A percentile compares a stretch with the other conserved stretches of the same genome.
phyloP scores from a whole-genome alignment of 1,284 basidiomycete genomes.

The Pseudozyma tsukubaensis region DNA sequence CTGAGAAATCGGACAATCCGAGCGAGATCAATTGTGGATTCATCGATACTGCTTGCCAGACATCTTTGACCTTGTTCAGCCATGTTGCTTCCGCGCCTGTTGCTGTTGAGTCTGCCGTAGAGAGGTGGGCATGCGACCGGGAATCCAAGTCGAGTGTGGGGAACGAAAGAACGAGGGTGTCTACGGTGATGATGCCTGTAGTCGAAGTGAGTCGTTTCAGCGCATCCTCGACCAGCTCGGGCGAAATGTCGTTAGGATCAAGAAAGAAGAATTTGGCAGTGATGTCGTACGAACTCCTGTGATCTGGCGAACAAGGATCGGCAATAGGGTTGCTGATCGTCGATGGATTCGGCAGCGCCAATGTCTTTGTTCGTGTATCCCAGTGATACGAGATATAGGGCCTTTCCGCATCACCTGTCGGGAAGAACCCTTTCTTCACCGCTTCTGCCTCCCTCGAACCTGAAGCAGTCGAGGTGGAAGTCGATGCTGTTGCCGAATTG shows the following conservation, averaged over 20 bases:
- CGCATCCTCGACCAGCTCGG: slow-evolving; percentile 51
- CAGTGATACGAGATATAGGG: slow-evolving; percentile 60
- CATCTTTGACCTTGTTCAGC: slow-evolving; percentile 13
- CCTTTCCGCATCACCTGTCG: slow-evolving; percentile 34
- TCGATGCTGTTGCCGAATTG: slow-evolving; percentile 6
- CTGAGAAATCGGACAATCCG: slow-evolving; percentile 53
- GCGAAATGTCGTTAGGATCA: slow-evolving; percentile 22
- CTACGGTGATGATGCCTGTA: slow-evolving; percentile 59
- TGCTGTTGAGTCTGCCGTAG: slow-evolving; percentile 1
- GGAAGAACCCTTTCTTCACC: slow-evolving; percentile 51
- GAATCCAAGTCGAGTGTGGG: slow-evolving; percentile 46
- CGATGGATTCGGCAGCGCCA: slow-evolving; percentile 54
- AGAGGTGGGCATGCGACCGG: slow-evolving; percentile 11
- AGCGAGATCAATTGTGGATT: slow-evolving; percentile 55
- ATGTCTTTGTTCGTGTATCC: slow-evolving; percentile 21
- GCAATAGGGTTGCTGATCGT: slow-evolving; percentile 55
- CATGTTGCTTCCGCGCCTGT: slow-evolving; percentile 6
- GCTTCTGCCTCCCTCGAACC: background rate
- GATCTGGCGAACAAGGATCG: slow-evolving; percentile 55
- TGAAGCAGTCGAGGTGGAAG: background rate
- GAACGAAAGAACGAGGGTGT: slow-evolving; percentile 57
- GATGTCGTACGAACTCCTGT: slow-evolving; percentile 56
- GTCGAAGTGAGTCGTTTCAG: slow-evolving; percentile 47
- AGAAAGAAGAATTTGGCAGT: slow-evolving; percentile 65
- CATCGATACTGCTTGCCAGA: slow-evolving; percentile 44